Evolutionary conservation across 148 eudicot species (phyloP).

Genomic region (Drosera capensis): DNA sequence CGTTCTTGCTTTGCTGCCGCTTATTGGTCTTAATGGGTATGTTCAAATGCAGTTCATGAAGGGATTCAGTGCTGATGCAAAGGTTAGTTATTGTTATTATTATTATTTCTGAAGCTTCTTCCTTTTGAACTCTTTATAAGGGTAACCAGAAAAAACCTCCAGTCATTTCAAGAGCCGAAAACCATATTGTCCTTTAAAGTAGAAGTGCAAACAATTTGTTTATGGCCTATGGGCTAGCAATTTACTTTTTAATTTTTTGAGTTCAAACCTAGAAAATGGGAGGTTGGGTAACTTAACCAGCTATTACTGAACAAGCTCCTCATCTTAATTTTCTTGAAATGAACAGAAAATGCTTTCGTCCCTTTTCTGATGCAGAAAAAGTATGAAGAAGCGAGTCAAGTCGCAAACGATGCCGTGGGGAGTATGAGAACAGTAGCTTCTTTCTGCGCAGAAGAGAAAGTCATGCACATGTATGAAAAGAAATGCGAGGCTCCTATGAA

Average conservation of each 20-base stretch:
- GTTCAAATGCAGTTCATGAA: slow-evolving; percentile 44
- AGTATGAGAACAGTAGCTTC: slow-evolving; percentile 74
- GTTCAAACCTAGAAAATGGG: too few species aligned
- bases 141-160: background rate
- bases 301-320: background rate
- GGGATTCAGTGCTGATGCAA: slow-evolving; percentile 80
- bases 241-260: too few species aligned
- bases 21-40: slow-evolving; percentile 45
- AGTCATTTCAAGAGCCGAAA: too few species aligned
- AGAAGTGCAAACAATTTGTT: too few species aligned
- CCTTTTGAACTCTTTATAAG: background rate
- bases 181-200: too few species aligned
- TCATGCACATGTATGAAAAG: slow-evolving; percentile 33
- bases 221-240: too few species aligned
- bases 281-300: background rate
- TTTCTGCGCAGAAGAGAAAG: slow-evolving; percentile 55
- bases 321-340: too few species aligned
- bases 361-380: slow-evolving; percentile 17
- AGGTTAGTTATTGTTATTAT: slow-evolving; percentile 29
- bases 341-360: background rate
- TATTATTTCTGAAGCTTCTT: background rate
- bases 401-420: slow-evolving; percentile 71
- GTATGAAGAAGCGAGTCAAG: slow-evolving; percentile 73
- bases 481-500: slow-evolving; percentile 41
- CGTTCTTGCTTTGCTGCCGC: slow-evolving; percentile 50